Percentiles rank a stretch among this genome's conserved stretches.
These are phyloP conservation scores for Mycogone perniciosa DNA, from an alignment of 2,329 filamentous ascomycete species.

Conservation along the genomic window DNA sequence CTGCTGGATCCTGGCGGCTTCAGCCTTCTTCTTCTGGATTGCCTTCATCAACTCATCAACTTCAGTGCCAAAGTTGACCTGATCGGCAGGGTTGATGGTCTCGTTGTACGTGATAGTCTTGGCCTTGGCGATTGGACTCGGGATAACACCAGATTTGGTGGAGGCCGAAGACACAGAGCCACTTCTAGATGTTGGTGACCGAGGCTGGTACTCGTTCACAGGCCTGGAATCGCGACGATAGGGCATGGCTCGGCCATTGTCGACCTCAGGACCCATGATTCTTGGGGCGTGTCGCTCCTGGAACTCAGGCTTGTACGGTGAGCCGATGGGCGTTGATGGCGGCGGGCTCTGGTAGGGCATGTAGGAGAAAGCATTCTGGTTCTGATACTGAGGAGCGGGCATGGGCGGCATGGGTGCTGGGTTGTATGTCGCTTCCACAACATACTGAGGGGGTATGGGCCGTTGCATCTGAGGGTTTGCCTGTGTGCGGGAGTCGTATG, in stretches of 20 bases:
- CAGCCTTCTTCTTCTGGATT: slow-evolving; percentile 62
- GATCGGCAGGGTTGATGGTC: slow-evolving; percentile 39
- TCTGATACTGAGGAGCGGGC: slow-evolving; percentile 36
- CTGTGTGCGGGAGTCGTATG: slow-evolving; percentile 41
- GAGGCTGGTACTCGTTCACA: slow-evolving; percentile 28
- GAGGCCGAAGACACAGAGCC: slow-evolving; percentile 22
- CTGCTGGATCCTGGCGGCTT: slow-evolving; percentile 20
- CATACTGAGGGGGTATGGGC: slow-evolving; percentile 42
- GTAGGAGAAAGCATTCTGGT: slow-evolving; percentile 39
- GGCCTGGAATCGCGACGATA: slow-evolving; percentile 23
- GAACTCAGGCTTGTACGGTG: slow-evolving; percentile 29
- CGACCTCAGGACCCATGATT: slow-evolving; percentile 17
- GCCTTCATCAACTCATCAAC: slow-evolving; percentile 85
- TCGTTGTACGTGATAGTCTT: slow-evolving; percentile 41
- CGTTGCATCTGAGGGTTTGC: slow-evolving; percentile 35
- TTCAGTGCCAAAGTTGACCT: slow-evolving; percentile 68
- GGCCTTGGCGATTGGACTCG: slow-evolving; percentile 17
- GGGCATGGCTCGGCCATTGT: slow-evolving; percentile 19
- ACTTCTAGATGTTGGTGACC: slow-evolving; percentile 27
- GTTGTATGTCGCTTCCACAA: slow-evolving; percentile 39
- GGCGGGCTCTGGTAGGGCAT: slow-evolving; percentile 34
- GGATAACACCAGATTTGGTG: slow-evolving; percentile 9
- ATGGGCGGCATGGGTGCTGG: slow-evolving; percentile 37
- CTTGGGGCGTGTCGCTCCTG: slow-evolving; percentile 24
- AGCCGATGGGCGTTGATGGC: slow-evolving; percentile 27